A percentile compares a stretch with the other conserved stretches of the same genome.
Evolutionary conservation across 257 asterid species (phyloP).

Genomic region (Petunia axillaris): DNA sequence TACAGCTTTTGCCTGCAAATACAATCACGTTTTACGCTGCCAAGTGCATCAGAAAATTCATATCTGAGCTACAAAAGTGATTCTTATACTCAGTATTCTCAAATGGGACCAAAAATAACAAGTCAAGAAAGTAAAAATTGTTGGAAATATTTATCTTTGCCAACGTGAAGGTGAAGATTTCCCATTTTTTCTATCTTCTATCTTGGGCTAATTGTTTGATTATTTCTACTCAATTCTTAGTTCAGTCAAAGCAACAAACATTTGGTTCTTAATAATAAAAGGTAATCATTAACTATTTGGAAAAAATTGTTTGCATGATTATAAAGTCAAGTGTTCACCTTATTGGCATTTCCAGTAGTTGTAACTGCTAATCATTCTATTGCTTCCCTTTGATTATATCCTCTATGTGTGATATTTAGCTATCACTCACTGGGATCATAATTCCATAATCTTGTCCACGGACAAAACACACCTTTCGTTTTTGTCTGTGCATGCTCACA

Average conservation of each 20-base stretch:
- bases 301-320: neutral
- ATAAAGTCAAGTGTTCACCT: neutral
- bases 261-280: neutral
- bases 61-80: neutral
- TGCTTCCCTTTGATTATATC: neutral
- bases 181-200: neutral
- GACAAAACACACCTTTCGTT: neutral
- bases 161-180: neutral
- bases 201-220: neutral
- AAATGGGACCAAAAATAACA: neutral
- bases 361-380: neutral
- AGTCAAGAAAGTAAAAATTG: neutral
- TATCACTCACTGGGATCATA: neutral
- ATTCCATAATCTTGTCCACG: neutral
- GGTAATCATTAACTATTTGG: neutral
- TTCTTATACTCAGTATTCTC: neutral
- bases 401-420: neutral
- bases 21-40: slow-evolving; percentile 3
- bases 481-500: slow-evolving; percentile 25
- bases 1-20: neutral
- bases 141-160: neutral
- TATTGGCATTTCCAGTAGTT: neutral
- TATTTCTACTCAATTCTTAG: neutral
- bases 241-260: slow-evolving; percentile 10
- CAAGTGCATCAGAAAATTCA: neutral